Evolutionary conservation across 2,329 filamentous ascomycete genomes (phyloP), one percentile per base, ranked within the genome.

Genomic region (Zymoseptoria passerinii): DNA sequence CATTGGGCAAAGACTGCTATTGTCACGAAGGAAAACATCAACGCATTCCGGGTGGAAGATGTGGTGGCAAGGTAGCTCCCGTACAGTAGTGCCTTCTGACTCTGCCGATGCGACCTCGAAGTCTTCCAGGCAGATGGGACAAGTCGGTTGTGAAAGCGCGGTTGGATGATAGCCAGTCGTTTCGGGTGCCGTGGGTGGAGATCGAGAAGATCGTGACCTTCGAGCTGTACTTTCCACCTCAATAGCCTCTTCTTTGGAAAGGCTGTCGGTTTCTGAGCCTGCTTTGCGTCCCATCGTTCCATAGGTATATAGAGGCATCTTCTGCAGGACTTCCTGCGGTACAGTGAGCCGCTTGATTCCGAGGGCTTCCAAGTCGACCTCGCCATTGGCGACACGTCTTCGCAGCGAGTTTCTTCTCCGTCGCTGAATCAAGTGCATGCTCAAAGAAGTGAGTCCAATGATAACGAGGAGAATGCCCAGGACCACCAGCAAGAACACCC

Each of bases 1-100:
- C 66, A 95, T 78, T 0, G 94, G 92, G 68, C 94, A 99, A 1
- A 96, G 79, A 18, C 89, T 95, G 70, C 89, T 95, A 69, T 87
- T 87, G 56, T 85, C 80, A 50, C 81, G 80, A 10, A 97, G 78
- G 67, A 94, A 96, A 20, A 86, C 82, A 69, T 97, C 92, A 63
- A 97, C 92, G 69, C 94, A 99, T 63, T 89, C 87, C 0, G 89
- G 87, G 65, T 99, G 92, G 73, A 92, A 99, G 58, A 97, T 92
- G 71, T 99, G 94, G 0, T 88, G 85, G 67, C 94, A 99, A 0
- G 90, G 85, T 2, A 97, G 78, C 73, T 96, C 89, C 57, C 91
- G 87, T 57, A 97, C 91, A 19, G 85, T 82, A 0, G 89, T 67
- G 35, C 68, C 69, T 52, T 64, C 61, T 6, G 55, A 51, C 13